These are phyloP conservation scores for Periconia sp. DNA, from an alignment of 2,329 filamentous ascomycete genomes.

Conservation along the genomic window DNA sequence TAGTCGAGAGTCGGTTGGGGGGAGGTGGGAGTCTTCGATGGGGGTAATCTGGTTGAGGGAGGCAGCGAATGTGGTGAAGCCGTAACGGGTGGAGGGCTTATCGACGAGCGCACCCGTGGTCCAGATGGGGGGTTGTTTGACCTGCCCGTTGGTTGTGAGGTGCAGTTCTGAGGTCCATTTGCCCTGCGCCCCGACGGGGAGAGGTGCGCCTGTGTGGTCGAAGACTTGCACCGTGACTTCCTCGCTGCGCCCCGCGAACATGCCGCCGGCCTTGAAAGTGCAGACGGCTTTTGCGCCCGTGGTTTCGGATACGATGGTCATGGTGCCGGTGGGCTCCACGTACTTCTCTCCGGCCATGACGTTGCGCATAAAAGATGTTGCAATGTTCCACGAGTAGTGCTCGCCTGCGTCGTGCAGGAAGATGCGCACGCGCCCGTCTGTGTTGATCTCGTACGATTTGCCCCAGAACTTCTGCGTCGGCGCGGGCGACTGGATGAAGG, in stretches of 20 bases:
- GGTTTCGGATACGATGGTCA: conserved; percentile 82
- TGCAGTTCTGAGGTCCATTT: conserved; percentile 82
- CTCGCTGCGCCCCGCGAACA: conserved; percentile 94
- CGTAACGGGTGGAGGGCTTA: conserved; percentile 78
- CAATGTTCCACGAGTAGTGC: conserved; percentile 83
- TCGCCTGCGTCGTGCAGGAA: conserved; percentile 76
- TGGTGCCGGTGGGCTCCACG: conserved; percentile 87
- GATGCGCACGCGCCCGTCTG: conserved; percentile 81
- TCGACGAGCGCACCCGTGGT: conserved; percentile 74
- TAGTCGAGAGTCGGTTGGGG: conserved; percentile 79
- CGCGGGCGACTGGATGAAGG: conserved; percentile 80
- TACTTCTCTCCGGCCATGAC: conserved; percentile 99
- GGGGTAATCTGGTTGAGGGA: conserved; percentile 83
- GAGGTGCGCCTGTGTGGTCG: conserved; percentile 64
- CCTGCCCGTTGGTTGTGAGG: conserved; percentile 62
- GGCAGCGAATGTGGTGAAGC: conserved; percentile 84
- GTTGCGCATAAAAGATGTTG: conserved; percentile 90
- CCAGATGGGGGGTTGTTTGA: conserved; percentile 76
- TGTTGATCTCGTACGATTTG: conserved; percentile 91
- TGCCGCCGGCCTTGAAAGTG: conserved; percentile 91
- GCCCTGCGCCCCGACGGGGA: conserved; percentile 70
- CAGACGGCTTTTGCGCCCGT: conserved; percentile 81
- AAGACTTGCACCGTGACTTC: conserved; percentile 80
- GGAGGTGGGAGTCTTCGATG: conserved; percentile 72
- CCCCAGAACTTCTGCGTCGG: conserved; percentile 99